Base-by-base conservation (phyloP, 495 filamentous ascomycete species). In the Hyaloscypha hepaticicola region DNA sequence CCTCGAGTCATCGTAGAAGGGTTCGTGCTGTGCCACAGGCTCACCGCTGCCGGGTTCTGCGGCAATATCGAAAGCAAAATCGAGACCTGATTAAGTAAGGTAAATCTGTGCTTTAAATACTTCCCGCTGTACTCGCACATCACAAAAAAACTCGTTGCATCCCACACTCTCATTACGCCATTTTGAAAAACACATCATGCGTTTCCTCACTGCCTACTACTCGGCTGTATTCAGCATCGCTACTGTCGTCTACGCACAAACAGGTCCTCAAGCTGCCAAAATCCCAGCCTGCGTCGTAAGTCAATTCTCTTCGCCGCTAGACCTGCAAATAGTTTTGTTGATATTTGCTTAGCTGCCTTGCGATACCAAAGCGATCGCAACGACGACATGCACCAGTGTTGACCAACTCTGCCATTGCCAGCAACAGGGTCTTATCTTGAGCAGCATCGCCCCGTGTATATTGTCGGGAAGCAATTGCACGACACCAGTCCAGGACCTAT, bases 351-450 rank as follows among this genome's bases (percentile, higher is more conserved):
- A 55, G 51, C 51, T 55, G 9, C 51, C 51, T 26, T 55, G 51
- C 51, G 51, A 55, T 27, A 55, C 51, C 2, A 55, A 55, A 55
- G 51, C 51, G 11, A 55, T 55, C 12, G 51, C 51, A 26, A 55
- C 51, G 24, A 55, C 51, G 27, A 55, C 51, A 55, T 55, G 51
- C 51, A 55, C 24, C 14, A 26, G 22, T 27, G 27, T 27, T 55
- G 51, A 55, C 27, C 24, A 26, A 26, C 51, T 27, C 22, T 55
- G 51, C 12, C 51, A 55, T 12, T 55, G 51, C 22, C 51, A 55
- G 25, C 51, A 55, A 26, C 24, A 55, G 12, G 22, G 27, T 26
- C 14, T 26, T 14, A 55, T 55, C 51, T 27, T 55, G 19, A 55
- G 22, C 27, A 55, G 51, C 22, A 55, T 55, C 22, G 27, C 27